Conservation (phyloP, 257 asterid species). For the Salvia miltiorrhiza region DNA sequence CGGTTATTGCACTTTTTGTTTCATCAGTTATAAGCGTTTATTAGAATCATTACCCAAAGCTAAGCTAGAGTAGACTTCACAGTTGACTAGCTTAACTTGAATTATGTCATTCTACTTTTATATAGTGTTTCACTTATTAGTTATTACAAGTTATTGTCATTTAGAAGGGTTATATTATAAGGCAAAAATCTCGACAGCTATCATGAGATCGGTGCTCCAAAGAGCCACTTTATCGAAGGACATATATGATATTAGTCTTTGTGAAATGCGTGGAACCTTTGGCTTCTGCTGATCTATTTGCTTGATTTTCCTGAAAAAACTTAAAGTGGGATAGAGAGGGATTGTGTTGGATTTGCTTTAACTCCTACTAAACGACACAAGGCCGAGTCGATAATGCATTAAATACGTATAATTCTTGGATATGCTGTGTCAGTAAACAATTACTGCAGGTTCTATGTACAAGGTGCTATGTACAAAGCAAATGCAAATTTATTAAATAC, state of each 20-base stretch:
- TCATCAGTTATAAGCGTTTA: background rate
- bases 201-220: background rate
- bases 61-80: background rate
- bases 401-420: background rate
- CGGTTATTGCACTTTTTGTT: background rate
- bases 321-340: background rate
- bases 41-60: background rate
- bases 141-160: background rate
- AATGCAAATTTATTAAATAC: background rate
- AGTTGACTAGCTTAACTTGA: conserved; percentile 1
- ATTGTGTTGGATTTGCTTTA: background rate
- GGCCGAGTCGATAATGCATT: background rate
- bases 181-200: background rate
- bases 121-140: background rate
- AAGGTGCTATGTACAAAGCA: background rate
- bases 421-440: background rate
- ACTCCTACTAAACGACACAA: background rate
- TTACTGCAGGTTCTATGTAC: background rate
- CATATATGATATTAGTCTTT: background rate
- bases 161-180: background rate
- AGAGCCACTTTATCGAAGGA: background rate
- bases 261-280: background rate
- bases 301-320: background rate
- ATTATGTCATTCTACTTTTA: background rate
- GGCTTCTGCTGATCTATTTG: background rate